These are phyloP conservation scores for Irpex sp. DNA, from an alignment of 1,284 basidiomycete genomes.

Conservation along the genomic window DNA sequence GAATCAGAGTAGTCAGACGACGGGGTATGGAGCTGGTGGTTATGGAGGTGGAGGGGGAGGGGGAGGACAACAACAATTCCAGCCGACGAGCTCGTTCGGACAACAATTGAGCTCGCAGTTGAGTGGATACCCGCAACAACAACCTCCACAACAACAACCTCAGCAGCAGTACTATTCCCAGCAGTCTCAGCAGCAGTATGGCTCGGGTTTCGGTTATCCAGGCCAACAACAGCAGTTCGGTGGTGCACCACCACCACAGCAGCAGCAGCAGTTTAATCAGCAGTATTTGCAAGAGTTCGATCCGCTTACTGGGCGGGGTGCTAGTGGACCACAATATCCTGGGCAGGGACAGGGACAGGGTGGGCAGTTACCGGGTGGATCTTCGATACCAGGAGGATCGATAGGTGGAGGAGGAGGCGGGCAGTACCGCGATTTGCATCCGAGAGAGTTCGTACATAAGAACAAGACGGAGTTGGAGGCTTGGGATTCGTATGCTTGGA, in stretches of 20 bases:
- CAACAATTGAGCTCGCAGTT: conserved; percentile 31
- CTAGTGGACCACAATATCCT: too few relatives aligned
- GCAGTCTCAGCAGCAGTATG: conserved; percentile 21
- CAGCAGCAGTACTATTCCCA: conserved; percentile 21
- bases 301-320: conserved; percentile 19
- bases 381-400: not conserved
- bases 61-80: conserved; percentile 16
- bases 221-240: not conserved
- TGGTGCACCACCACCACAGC: conserved; percentile 13
- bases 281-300: conserved; percentile 33
- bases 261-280: conserved; percentile 17
- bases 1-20: not conserved
- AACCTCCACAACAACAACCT: conserved; percentile 18
- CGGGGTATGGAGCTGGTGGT: not conserved
- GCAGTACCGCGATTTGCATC: conserved; percentile 26
- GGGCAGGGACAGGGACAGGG: conserved; percentile 6
- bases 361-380: not conserved
- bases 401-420: conserved; percentile 7
- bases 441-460: conserved; percentile 32
- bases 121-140: conserved; percentile 15
- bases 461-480: conserved; percentile 35
- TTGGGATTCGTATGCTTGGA: conserved; percentile 37
- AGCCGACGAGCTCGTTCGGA: conserved; percentile 30
- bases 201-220: not conserved
- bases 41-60: not conserved